phyloP scores from a whole-genome alignment of 2,329 filamentous ascomycete species.

The Stemphylium vesicarium region DNA sequence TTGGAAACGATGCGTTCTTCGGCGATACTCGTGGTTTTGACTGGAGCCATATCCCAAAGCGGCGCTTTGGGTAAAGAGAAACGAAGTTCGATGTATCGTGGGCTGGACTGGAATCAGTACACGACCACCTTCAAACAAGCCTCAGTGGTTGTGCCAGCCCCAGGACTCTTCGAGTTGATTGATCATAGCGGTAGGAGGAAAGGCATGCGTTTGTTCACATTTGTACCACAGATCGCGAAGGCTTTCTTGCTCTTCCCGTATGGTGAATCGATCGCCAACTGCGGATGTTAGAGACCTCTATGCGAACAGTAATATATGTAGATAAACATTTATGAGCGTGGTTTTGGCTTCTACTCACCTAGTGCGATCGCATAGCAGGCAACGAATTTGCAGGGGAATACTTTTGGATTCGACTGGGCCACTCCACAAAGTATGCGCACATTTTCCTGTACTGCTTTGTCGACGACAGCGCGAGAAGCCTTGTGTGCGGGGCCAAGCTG shows the following conservation, averaged over 20 bases:
- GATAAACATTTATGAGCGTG: background rate
- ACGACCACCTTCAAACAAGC: background rate
- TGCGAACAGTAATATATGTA: background rate
- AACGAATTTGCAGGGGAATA: conserved; percentile 45
- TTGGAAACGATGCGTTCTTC: too few species aligned
- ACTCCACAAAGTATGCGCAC: conserved; percentile 46
- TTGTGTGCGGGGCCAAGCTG: conserved; percentile 45
- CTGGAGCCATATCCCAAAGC: too few species aligned
- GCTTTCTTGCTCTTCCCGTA: conserved; percentile 39
- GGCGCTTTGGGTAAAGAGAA: too few species aligned
- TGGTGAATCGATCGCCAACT: conserved; percentile 45
- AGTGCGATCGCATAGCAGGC: conserved; percentile 47
- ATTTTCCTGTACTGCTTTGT: conserved; percentile 43
- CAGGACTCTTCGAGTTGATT: conserved; percentile 46
- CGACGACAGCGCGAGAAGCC: conserved; percentile 39
- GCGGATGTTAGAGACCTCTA: conserved; percentile 2
- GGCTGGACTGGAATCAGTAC: too few species aligned
- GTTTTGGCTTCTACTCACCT: conserved; percentile 23
- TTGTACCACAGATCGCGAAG: conserved; percentile 40
- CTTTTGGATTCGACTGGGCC: conserved; percentile 42
- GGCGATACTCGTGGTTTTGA: too few species aligned
- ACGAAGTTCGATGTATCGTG: too few species aligned
- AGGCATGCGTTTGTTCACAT: conserved; percentile 42
- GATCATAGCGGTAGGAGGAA: conserved; percentile 42
- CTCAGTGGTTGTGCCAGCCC: conserved; percentile 34